Conservation (phyloP, 306 rosid species). For the Cucumis melo region DNA sequence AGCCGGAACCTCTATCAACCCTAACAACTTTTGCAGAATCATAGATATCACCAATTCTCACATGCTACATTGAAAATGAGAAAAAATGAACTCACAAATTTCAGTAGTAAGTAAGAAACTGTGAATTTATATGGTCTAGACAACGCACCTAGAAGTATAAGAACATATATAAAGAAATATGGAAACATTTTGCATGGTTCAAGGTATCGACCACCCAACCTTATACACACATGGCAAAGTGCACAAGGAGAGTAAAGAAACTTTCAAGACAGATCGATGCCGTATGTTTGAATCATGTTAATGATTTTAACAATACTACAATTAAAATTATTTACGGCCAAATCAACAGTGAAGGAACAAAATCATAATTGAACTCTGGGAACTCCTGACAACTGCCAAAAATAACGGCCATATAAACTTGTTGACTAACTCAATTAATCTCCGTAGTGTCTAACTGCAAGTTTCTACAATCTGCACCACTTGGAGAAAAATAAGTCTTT, state of each 20-base stretch:
- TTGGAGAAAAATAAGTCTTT: not conserved
- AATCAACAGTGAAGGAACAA: not conserved
- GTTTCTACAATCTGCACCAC: too few species aligned
- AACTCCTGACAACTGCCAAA: not conserved
- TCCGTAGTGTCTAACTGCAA: not conserved
- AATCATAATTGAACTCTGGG: not conserved
- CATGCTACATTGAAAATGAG: constrained; percentile 35
- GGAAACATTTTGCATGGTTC: not conserved
- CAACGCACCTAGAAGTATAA: not conserved
- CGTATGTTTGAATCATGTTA: not conserved
- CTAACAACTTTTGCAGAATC: constrained; percentile 70
- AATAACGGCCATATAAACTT: not conserved
- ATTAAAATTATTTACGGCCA: not conserved
- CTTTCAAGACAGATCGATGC: not conserved
- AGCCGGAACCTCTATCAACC: constrained; percentile 67
- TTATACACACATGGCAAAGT: not conserved
- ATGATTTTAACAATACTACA: not conserved
- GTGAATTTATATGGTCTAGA: not conserved
- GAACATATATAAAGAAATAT: not conserved
- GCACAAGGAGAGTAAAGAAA: not conserved
- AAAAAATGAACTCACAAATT: not conserved
- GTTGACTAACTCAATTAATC: not conserved
- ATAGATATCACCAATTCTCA: constrained; percentile 72
- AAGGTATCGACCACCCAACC: not conserved
- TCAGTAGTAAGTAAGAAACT: not conserved